A percentile compares a stretch with the other conserved stretches of the same genome.
phyloP scores from a whole-genome alignment of 495 filamentous ascomycete species.

The Podospora didyma region DNA sequence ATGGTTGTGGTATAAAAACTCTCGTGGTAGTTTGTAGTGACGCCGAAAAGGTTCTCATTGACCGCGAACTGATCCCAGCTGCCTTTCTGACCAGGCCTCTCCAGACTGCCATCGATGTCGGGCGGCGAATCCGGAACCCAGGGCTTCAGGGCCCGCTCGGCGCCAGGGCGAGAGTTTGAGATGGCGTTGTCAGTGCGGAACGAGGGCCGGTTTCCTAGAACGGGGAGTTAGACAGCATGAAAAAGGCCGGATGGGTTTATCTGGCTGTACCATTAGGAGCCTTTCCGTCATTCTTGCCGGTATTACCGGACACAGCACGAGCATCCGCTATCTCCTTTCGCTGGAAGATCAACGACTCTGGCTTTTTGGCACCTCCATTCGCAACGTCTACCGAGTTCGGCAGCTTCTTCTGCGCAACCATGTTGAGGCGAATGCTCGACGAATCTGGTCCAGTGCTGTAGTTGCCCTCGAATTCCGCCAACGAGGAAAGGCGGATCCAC shows the following conservation, averaged over 20 bases:
- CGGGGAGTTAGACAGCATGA: neutral
- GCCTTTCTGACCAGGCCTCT: slow-evolving; percentile 46
- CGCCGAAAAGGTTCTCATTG: slow-evolving; percentile 82
- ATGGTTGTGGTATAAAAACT: slow-evolving; percentile 90
- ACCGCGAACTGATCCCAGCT: slow-evolving; percentile 92
- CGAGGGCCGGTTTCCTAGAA: slow-evolving; percentile 39
- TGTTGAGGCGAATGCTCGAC: slow-evolving; percentile 69
- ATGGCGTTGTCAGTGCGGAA: slow-evolving; percentile 92
- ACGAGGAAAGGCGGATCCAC: slow-evolving; percentile 63
- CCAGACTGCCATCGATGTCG: slow-evolving; percentile 63
- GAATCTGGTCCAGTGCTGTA: slow-evolving; percentile 59
- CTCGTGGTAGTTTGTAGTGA: slow-evolving; percentile 86
- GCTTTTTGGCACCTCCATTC: slow-evolving; percentile 41
- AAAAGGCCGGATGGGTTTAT: neutral
- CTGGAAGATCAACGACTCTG: slow-evolving; percentile 72
- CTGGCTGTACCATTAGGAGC: slow-evolving; percentile 65
- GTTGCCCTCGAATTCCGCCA: slow-evolving; percentile 66
- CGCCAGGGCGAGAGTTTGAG: slow-evolving; percentile 62
- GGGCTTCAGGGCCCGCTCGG: slow-evolving; percentile 73
- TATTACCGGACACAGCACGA: slow-evolving; percentile 48
- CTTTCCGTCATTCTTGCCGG: slow-evolving; percentile 44
- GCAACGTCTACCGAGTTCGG: slow-evolving; percentile 33
- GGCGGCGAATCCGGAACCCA: slow-evolving; percentile 75
- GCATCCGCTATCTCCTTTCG: slow-evolving; percentile 71
- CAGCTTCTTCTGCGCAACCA: slow-evolving; percentile 65